Conservation (phyloP, 2,329 filamentous ascomycete genomes). For the Penicillium frequentans region DNA sequence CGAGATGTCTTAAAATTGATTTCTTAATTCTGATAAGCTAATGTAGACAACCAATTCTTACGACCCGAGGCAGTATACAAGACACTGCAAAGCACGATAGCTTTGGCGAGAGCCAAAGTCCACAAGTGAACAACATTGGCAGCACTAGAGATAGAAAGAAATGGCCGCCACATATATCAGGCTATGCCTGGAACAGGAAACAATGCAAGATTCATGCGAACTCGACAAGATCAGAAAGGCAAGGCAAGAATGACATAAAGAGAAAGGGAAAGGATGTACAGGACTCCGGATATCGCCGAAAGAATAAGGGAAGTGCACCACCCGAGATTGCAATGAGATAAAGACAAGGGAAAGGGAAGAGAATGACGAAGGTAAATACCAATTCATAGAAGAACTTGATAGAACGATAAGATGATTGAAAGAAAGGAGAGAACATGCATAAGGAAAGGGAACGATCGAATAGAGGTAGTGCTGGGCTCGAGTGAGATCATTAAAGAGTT, state of each 20-base stretch:
- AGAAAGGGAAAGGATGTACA: slow-evolving; percentile 13
- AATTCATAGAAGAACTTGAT: neutral
- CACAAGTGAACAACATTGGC: neutral
- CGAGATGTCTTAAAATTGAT: neutral
- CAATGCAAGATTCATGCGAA: slow-evolving; percentile 5
- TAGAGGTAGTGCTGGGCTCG: neutral
- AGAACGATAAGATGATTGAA: slow-evolving; percentile 2
- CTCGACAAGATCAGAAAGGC: neutral
- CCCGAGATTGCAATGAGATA: slow-evolving; percentile 11
- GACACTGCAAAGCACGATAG: neutral
- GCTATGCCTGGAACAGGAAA: neutral
- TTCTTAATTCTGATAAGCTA: slow-evolving; percentile 3
- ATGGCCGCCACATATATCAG: neutral
- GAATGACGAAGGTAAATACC: neutral
- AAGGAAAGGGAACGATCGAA: slow-evolving; percentile 18
- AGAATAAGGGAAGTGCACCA: slow-evolving; percentile 6
- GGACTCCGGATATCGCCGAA: slow-evolving; percentile 11
- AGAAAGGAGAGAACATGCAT: slow-evolving; percentile 13
- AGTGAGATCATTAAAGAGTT: slow-evolving; percentile 11
- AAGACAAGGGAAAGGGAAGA: slow-evolving; percentile 8
- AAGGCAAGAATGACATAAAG: neutral
- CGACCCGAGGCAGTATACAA: neutral
- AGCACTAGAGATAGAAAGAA: neutral
- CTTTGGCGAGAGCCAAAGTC: neutral
- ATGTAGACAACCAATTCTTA: neutral